These are phyloP conservation scores for Diaporthe vaccinii DNA, from an alignment of 2,329 filamentous ascomycete species.

Conservation along the genomic window DNA sequence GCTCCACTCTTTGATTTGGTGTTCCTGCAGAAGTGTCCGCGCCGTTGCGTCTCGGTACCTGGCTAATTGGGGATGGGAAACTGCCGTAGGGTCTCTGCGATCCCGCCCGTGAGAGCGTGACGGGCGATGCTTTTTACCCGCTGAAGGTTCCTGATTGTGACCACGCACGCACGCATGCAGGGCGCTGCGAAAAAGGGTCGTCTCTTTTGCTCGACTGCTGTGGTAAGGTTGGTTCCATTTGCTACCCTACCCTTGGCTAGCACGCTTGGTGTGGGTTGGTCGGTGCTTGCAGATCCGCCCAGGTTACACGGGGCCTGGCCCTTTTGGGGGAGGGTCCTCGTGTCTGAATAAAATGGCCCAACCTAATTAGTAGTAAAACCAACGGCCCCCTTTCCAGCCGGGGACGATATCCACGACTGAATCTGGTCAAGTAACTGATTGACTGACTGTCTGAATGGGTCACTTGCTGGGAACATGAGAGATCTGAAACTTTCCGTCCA, in stretches of 20 bases:
- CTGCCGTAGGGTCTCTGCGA: conserved; percentile 14
- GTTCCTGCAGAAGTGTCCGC: conserved; percentile 38
- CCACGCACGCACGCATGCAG: not conserved
- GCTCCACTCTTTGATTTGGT: conserved; percentile 27
- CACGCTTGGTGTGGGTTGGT: conserved; percentile 16
- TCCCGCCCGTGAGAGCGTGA: conserved; percentile 9
- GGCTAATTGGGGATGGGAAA: conserved; percentile 7
- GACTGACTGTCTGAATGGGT: not conserved
- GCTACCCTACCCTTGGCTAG: conserved; percentile 8
- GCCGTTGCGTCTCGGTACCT: conserved; percentile 21
- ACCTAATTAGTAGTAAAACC: conserved; percentile 33
- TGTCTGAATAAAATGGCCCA: conserved; percentile 28
- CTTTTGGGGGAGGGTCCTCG: conserved; percentile 10
- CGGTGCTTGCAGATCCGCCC: conserved; percentile 31
- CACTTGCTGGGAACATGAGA: not conserved
- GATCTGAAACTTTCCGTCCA: not conserved
- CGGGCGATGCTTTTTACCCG: conserved; percentile 21
- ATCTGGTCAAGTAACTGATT: not conserved
- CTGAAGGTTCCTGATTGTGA: conserved; percentile 21
- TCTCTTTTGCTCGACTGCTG: not conserved
- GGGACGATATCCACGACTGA: not conserved
- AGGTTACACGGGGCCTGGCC: conserved; percentile 24
- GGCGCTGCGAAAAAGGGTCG: not conserved
- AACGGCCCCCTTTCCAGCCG: conserved; percentile 32
- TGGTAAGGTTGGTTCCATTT: conserved; percentile 9